phyloP scores from a whole-genome alignment of 2,329 filamentous ascomycete species.

The Graphium sp. region DNA sequence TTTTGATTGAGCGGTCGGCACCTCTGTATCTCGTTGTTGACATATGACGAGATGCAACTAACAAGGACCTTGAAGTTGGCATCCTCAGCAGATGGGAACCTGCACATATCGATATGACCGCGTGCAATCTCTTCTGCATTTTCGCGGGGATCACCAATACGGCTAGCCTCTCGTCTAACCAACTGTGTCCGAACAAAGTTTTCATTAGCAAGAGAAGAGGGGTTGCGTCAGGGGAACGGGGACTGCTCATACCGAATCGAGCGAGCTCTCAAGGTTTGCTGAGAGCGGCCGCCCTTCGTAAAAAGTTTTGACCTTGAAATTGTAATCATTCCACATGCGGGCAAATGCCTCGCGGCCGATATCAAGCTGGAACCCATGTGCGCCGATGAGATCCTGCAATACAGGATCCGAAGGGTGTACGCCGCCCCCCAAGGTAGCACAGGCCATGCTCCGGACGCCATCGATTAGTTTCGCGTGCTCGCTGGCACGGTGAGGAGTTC shows the following conservation, averaged over 20 bases:
- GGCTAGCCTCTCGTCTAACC: constrained; percentile 9
- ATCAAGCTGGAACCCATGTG: constrained; percentile 8
- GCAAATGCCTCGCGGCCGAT: constrained; percentile 11
- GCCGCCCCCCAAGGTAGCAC: constrained; percentile 8
- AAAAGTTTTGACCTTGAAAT: constrained; percentile 15
- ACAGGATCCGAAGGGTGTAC: constrained; percentile 7
- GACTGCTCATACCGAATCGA: too few species aligned
- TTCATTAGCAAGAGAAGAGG: too few species aligned
- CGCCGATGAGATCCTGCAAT: constrained; percentile 12
- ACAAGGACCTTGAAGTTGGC: constrained; percentile 11
- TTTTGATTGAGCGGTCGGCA: constrained; percentile 9
- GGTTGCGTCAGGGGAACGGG: too few species aligned
- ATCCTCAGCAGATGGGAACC: constrained; percentile 14
- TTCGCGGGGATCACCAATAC: constrained; percentile 14
- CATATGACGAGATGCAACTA: constrained; percentile 7
- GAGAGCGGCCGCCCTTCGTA: constrained; percentile 9
- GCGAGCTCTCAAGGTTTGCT: too few species aligned
- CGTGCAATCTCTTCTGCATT: constrained; percentile 16
- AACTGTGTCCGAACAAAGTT: too few species aligned
- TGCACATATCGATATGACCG: constrained; percentile 21
- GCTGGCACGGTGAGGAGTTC: constrained; percentile 13
- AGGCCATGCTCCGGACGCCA: constrained; percentile 13
- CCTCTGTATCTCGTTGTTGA: constrained; percentile 9
- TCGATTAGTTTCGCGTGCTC: constrained; percentile 11
- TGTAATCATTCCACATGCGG: constrained; percentile 14